Conservation (phyloP, 306 rosid species). For the Arachis hypogaea region DNA sequence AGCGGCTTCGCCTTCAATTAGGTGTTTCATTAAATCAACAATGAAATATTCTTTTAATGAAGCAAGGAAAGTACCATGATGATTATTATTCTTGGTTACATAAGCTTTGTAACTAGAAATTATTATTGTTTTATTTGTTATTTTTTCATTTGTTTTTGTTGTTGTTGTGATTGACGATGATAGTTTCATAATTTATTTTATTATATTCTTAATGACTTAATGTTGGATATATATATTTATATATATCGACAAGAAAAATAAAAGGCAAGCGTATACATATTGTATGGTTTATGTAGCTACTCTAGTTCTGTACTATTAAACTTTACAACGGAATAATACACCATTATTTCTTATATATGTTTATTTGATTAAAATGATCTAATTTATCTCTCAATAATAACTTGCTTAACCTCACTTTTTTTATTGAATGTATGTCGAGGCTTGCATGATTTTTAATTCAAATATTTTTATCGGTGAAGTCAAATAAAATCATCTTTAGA, state of each 20-base stretch:
- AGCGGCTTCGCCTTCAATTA: slow-evolving; percentile 38
- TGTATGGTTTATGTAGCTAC: no score
- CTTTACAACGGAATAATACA: not conserved
- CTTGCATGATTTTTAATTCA: not conserved
- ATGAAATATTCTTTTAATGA: not conserved
- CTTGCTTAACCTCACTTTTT: not conserved
- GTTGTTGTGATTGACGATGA: no score
- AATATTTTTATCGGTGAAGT: no score
- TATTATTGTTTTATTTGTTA: no score
- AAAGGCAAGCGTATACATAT: no score
- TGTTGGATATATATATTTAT: no score
- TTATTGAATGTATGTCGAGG: not conserved
- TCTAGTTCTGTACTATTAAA: not conserved
- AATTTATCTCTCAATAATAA: not conserved
- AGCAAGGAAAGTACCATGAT: not conserved
- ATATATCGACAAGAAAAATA: no score
- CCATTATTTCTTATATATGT: not conserved
- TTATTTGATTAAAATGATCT: not conserved
- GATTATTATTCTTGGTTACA: not conserved
- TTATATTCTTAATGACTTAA: no score
- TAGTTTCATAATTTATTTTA: no score
- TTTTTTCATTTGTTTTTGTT: no score
- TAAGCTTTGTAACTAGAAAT: not conserved
- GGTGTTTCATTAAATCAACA: slow-evolving; percentile 43
- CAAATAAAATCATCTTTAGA: no score